phyloP scores from a whole-genome alignment of 2,329 filamentous ascomycete genomes.

The Curvularia lunata region DNA sequence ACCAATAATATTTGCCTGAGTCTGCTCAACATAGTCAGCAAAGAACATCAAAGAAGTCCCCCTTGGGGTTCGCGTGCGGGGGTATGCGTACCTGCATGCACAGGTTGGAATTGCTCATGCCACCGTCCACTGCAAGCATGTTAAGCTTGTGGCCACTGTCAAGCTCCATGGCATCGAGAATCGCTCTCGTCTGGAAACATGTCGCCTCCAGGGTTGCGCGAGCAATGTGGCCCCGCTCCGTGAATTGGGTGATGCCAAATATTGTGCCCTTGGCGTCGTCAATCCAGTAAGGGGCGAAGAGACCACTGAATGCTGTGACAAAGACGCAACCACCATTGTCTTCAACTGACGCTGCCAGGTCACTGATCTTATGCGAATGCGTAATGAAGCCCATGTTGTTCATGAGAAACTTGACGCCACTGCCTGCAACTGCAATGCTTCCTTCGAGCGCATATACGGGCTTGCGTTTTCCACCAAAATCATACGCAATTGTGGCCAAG shows the following conservation, averaged over 20 bases:
- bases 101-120: slow-evolving; percentile 85
- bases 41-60: neutral
- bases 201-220: slow-evolving; percentile 89
- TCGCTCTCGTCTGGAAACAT: slow-evolving; percentile 91
- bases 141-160: slow-evolving; percentile 79
- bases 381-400: slow-evolving; percentile 70
- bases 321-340: slow-evolving; percentile 85
- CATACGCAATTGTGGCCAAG: slow-evolving; percentile 84
- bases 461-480: slow-evolving; percentile 72
- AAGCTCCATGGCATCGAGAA: slow-evolving; percentile 88
- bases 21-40: slow-evolving; percentile 51
- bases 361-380: slow-evolving; percentile 67
- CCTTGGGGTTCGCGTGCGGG: neutral
- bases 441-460: slow-evolving; percentile 83
- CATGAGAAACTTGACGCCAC: slow-evolving; percentile 73
- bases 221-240: slow-evolving; percentile 83
- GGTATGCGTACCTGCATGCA: slow-evolving; percentile 71
- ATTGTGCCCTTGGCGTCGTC: slow-evolving; percentile 86
- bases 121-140: slow-evolving; percentile 82
- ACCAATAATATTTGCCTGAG: slow-evolving; percentile 83
- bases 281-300: slow-evolving; percentile 95
- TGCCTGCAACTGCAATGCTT: slow-evolving; percentile 81
- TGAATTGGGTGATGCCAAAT: slow-evolving; percentile 86
- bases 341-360: slow-evolving; percentile 67
- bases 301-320: slow-evolving; percentile 87